These are phyloP conservation scores for Fusarium dlaminii DNA, from an alignment of 2,329 filamentous ascomycete genomes.

Conservation along the genomic window DNA sequence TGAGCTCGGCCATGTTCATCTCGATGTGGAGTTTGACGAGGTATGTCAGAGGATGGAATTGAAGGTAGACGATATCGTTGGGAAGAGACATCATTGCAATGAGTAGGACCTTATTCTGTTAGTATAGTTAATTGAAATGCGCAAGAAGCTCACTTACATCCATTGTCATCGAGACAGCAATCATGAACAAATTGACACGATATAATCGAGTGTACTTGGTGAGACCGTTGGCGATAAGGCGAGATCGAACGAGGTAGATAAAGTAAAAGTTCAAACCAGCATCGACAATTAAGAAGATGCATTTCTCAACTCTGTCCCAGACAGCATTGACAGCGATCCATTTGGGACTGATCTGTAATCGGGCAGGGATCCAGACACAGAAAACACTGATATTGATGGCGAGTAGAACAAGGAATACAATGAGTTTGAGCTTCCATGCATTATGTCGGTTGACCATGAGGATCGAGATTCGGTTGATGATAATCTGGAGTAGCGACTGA, in stretches of 20 bases:
- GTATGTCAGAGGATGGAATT: constrained; percentile 63
- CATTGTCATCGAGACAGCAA: constrained; percentile 44
- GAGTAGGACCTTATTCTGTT: constrained; percentile 34
- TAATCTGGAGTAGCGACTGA: constrained; percentile 63
- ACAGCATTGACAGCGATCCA: constrained; percentile 58
- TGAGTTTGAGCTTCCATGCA: constrained; percentile 54
- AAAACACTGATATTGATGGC: constrained; percentile 63
- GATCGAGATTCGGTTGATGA: constrained; percentile 63
- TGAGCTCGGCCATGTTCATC: constrained; percentile 63
- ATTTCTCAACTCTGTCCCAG: constrained; percentile 65
- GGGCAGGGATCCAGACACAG: constrained; percentile 63
- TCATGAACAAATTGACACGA: constrained; percentile 46
- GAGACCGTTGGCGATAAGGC: constrained; percentile 58
- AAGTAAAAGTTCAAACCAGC: constrained; percentile 62
- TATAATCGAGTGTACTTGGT: constrained; percentile 60
- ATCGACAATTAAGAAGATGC: constrained; percentile 61
- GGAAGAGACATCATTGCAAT: constrained; percentile 47
- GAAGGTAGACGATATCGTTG: constrained; percentile 49
- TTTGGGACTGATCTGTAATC: constrained; percentile 53
- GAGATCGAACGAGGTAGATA: constrained; percentile 56
- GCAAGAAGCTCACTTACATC: constrained; percentile 26
- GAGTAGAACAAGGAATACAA: constrained; percentile 56
- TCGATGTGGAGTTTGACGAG: constrained; percentile 64
- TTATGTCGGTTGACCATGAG: constrained; percentile 54
- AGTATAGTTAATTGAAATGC: neutral